phyloP scores from a whole-genome alignment of 495 filamentous ascomycete genomes.

The Podospora didyma region DNA sequence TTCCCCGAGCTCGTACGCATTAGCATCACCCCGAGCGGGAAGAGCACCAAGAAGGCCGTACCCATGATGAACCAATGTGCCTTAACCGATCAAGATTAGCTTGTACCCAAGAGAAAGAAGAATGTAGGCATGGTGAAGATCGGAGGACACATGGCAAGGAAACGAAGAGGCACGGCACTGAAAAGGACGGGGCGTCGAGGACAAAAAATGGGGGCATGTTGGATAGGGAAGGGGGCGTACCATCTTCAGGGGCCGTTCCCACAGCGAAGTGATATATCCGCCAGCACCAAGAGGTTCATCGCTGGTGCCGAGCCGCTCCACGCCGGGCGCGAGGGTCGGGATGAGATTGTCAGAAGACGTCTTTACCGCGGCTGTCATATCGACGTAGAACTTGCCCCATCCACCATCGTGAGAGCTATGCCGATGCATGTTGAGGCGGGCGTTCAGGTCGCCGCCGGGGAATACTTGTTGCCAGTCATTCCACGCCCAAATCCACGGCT shows the following conservation, averaged over 20 bases:
- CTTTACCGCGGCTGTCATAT: constrained; percentile 9
- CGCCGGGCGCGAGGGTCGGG: neutral
- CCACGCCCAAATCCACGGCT: constrained; percentile 32
- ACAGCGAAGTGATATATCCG: constrained; percentile 7
- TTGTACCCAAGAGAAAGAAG: too few relatives aligned
- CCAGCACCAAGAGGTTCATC: constrained; percentile 8
- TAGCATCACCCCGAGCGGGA: constrained; percentile 18
- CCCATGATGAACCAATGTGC: constrained; percentile 22
- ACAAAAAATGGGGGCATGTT: too few relatives aligned
- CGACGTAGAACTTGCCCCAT: constrained; percentile 21
- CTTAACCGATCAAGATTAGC: too few relatives aligned
- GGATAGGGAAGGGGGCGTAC: too few relatives aligned
- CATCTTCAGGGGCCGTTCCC: constrained; percentile 9
- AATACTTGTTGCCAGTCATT: constrained; percentile 18
- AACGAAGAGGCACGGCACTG: too few relatives aligned
- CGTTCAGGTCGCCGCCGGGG: constrained; percentile 4
- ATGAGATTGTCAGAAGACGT: neutral
- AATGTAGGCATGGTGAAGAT: too few relatives aligned
- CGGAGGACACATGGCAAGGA: too few relatives aligned
- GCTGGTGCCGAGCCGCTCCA: constrained; percentile 5
- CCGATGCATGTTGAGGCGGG: constrained; percentile 21
- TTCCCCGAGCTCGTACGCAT: constrained; percentile 10
- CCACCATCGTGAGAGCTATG: constrained; percentile 14
- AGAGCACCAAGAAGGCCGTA: constrained; percentile 15
- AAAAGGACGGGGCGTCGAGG: too few relatives aligned